Evolutionary conservation across 345 rosid genomes (phyloP).

Genomic region (Zanthoxylum bungeanum): DNA sequence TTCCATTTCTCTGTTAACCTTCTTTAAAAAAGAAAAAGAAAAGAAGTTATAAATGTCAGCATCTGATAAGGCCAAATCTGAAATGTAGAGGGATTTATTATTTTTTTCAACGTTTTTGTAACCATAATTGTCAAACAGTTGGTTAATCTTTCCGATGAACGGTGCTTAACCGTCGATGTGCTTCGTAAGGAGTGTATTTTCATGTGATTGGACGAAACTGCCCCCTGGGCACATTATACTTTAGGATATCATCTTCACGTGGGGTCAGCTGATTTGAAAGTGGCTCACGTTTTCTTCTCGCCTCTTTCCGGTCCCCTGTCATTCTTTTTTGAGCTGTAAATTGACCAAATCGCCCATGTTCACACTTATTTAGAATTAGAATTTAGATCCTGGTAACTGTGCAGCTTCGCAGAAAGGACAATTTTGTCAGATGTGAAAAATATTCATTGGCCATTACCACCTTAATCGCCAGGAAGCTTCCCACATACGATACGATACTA

Average conservation of each 20-base stretch:
- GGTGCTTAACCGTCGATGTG: not conserved
- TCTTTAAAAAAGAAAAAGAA: too few species aligned
- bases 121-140: not conserved
- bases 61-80: conserved; percentile 18
- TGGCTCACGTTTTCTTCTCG: conserved; percentile 38
- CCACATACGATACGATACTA: not conserved
- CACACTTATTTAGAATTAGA: not conserved
- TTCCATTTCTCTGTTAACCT: not conserved
- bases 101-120: not conserved
- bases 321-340: conserved; percentile 11
- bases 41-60: not conserved
- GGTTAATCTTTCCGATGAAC: conserved; percentile 16
- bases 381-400: not conserved
- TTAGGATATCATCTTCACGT: conserved; percentile 1
- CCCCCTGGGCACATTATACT: conserved; percentile 2
- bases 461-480: conserved; percentile 21
- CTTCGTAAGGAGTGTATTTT: not conserved
- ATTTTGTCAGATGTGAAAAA: conserved; percentile 17
- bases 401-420: conserved; percentile 12
- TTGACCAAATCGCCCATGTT: conserved; percentile 24
- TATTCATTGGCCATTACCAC: not conserved
- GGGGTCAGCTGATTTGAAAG: conserved; percentile 25
- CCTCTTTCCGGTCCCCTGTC: conserved; percentile 36
- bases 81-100: not conserved
- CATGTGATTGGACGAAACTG: conserved; percentile 11